These are phyloP conservation scores for Cinnamomum micranthum DNA, from an alignment of 164 flowering plant genomes.

Conservation along the genomic window DNA sequence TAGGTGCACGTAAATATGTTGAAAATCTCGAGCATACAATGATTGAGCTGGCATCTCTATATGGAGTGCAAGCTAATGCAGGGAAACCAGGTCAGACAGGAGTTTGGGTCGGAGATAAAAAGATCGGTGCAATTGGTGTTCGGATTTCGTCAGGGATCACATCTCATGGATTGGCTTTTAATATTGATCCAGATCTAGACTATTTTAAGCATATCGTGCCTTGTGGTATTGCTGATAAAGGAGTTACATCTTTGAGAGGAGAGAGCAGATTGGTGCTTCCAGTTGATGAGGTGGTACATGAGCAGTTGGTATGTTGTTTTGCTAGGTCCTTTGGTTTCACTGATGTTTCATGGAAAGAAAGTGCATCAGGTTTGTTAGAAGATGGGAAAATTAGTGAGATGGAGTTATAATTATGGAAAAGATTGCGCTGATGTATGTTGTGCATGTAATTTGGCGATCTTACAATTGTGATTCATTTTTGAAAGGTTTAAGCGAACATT, in stretches of 20 bases:
- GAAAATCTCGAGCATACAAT: slow-evolving; percentile 77
- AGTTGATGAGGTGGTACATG: slow-evolving; percentile 64
- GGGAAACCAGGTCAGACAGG: slow-evolving; percentile 70
- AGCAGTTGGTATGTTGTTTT: slow-evolving; percentile 78
- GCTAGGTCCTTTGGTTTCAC: slow-evolving; percentile 45
- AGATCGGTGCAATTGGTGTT: slow-evolving; percentile 96
- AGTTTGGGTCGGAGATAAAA: slow-evolving; percentile 86
- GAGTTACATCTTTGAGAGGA: slow-evolving; percentile 76
- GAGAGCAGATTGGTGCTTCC: slow-evolving; percentile 63
- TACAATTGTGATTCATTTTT: background rate
- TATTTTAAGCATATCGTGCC: slow-evolving; percentile 89
- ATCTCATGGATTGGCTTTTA: slow-evolving; percentile 92
- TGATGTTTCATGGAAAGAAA: slow-evolving; percentile 42
- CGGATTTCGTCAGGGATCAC: slow-evolving; percentile 78
- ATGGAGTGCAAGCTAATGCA: slow-evolving; percentile 61
- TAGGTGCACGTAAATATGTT: slow-evolving; percentile 83
- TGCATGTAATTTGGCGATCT: background rate
- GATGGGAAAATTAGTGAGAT: slow-evolving; percentile 3
- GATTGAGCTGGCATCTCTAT: slow-evolving; percentile 69
- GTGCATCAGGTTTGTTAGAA: slow-evolving; percentile 13
- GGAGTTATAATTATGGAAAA: background rate
- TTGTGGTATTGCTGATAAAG: slow-evolving; percentile 87
- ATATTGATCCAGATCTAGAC: slow-evolving; percentile 80
- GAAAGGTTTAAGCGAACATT: background rate
- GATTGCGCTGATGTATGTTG: background rate